phyloP scores from a whole-genome alignment of 2,329 filamentous ascomycete species.

The Exserohilum turcica region DNA sequence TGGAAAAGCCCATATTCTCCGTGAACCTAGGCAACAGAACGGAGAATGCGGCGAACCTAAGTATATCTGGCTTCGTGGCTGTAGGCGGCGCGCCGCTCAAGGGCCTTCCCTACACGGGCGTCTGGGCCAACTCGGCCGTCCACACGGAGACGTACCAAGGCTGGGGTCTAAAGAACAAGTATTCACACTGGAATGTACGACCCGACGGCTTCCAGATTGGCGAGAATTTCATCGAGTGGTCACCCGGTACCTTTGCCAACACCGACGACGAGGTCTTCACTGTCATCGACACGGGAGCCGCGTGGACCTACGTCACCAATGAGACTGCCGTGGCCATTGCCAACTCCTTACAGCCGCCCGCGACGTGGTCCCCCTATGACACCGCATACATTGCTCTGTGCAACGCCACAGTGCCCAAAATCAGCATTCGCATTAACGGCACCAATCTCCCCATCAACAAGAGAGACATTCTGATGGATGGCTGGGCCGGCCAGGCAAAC shows the following conservation, averaged over 20 bases:
- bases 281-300: background rate
- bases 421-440: slow-evolving; percentile 1
- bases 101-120: background rate
- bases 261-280: background rate
- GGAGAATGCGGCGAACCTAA: background rate
- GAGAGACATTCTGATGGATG: slow-evolving; percentile 1
- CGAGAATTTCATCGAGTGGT: background rate
- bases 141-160: background rate
- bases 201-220: background rate
- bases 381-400: background rate
- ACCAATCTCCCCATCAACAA: background rate
- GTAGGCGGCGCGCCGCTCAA: slow-evolving; percentile 1
- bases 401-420: background rate
- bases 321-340: background rate
- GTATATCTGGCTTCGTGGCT: background rate
- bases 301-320: background rate
- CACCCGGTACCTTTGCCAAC: background rate
- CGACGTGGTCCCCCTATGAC: background rate
- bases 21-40: slow-evolving; percentile 1
- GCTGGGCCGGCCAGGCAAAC: background rate
- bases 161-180: background rate
- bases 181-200: background rate
- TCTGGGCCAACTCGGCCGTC: background rate
- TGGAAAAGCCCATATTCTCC: slow-evolving; percentile 1
- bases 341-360: background rate